Conservation (phyloP, 306 rosid species). For the Dryas alaskensis region DNA sequence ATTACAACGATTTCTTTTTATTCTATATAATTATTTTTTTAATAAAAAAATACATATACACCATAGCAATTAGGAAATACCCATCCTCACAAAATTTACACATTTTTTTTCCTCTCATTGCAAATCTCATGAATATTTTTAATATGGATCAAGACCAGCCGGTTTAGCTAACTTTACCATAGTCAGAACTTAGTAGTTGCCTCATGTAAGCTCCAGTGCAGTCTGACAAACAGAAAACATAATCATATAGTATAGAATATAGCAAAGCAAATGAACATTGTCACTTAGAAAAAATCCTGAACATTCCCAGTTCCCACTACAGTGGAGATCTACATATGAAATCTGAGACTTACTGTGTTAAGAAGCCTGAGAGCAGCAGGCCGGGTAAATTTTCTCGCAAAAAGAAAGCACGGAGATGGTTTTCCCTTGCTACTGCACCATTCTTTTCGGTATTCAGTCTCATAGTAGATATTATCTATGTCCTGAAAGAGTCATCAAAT, state of each 20-base stretch:
- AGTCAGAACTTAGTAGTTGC: constrained; percentile 27
- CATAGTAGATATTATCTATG: constrained; percentile 82
- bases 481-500: constrained; percentile 47
- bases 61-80: not conserved
- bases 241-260: not conserved
- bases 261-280: too few relatives aligned
- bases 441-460: constrained; percentile 92
- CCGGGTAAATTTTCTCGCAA: constrained; percentile 87
- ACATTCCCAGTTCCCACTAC: too few relatives aligned
- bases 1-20: not conserved
- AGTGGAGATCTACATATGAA: not conserved
- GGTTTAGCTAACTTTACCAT: constrained; percentile 10
- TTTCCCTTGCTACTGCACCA: constrained; percentile 92
- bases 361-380: constrained; percentile 93
- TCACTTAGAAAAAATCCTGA: too few relatives aligned
- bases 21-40: not conserved
- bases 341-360: constrained; percentile 54
- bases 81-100: constrained; percentile 8
- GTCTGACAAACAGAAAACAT: constrained; percentile 45
- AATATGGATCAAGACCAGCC: not conserved
- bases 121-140: constrained; percentile 1
- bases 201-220: constrained; percentile 48
- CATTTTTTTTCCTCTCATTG: not conserved
- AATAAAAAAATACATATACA: not conserved
- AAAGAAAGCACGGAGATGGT: constrained; percentile 90